These are phyloP conservation scores for Trichoderma koningii DNA, from an alignment of 2,329 filamentous ascomycete species.

Conservation along the genomic window DNA sequence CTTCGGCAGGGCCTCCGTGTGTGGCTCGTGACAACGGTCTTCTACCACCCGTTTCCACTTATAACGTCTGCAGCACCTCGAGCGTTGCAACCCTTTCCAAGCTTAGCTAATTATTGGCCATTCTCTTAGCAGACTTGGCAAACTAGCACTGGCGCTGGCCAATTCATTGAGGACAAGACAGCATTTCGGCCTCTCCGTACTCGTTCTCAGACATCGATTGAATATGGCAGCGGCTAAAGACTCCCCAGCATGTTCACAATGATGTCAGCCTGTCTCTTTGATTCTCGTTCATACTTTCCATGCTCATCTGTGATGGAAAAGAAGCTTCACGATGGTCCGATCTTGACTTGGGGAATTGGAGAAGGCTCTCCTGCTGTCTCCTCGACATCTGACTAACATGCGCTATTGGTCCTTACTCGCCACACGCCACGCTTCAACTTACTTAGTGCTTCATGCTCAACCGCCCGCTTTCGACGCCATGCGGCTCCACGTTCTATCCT, in stretches of 20 bases:
- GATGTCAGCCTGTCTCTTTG: not conserved
- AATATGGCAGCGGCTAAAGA: not conserved
- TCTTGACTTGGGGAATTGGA: not conserved
- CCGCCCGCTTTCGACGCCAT: slow-evolving; percentile 6
- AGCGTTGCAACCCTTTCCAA: not conserved
- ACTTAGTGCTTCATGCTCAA: slow-evolving; percentile 4
- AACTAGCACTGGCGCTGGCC: no score
- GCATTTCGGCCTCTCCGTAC: not conserved
- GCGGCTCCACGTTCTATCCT: slow-evolving; percentile 20
- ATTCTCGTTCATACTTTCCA: no score
- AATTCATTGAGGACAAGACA: not conserved
- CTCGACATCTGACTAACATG: not conserved
- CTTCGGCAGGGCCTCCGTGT: not conserved
- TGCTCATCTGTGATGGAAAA: no score
- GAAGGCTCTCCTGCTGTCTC: not conserved
- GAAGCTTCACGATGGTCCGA: not conserved
- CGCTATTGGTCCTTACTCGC: not conserved
- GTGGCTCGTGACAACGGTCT: not conserved
- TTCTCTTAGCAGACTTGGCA: not conserved
- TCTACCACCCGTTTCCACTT: not conserved
- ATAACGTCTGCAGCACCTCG: not conserved
- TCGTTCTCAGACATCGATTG: not conserved
- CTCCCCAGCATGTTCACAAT: not conserved
- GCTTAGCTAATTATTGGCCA: not conserved
- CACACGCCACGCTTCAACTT: slow-evolving; percentile 8